These are phyloP conservation scores for Schizochytrium sp. DNA, from an alignment of 108 stramenopile species.

Conservation along the genomic window DNA sequence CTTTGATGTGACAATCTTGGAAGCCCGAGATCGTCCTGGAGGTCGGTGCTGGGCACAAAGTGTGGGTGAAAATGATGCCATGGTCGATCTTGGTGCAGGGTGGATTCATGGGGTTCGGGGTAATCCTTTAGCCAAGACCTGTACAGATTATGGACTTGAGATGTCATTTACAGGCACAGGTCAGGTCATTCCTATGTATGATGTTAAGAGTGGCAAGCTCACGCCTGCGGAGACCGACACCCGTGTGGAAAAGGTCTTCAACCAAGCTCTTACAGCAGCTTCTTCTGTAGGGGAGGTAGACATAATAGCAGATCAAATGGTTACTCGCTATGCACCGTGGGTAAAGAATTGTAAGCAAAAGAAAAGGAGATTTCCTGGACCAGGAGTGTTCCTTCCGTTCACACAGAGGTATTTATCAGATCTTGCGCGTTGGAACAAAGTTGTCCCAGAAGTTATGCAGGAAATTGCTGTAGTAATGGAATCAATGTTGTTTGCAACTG, in stretches of 20 bases:
- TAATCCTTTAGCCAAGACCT: background rate
- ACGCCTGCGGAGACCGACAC: background rate
- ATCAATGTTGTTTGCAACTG: background rate
- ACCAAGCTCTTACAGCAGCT: constrained; percentile 18
- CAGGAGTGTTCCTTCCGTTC: background rate
- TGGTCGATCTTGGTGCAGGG: constrained; percentile 40
- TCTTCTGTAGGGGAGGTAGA: constrained; percentile 9
- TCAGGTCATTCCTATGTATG: constrained; percentile 41
- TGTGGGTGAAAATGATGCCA: background rate
- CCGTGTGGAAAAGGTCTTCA: constrained; percentile 13
- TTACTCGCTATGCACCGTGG: background rate
- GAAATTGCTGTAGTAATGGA: constrained; percentile 51
- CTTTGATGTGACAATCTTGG: constrained; percentile 7
- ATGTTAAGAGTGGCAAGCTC: background rate
- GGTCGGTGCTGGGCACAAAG: constrained; percentile 8
- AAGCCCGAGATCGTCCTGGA: constrained; percentile 32
- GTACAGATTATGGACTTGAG: background rate
- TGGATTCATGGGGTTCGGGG: constrained; percentile 49
- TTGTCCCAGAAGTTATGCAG: background rate
- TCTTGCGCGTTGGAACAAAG: background rate
- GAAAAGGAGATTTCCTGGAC: background rate
- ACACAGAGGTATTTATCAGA: background rate
- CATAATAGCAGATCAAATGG: constrained; percentile 3
- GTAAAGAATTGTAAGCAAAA: background rate
- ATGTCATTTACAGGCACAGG: constrained; percentile 25